phyloP scores from a whole-genome alignment of 805 yeast genomes.

The Monosporozyma unispora region DNA sequence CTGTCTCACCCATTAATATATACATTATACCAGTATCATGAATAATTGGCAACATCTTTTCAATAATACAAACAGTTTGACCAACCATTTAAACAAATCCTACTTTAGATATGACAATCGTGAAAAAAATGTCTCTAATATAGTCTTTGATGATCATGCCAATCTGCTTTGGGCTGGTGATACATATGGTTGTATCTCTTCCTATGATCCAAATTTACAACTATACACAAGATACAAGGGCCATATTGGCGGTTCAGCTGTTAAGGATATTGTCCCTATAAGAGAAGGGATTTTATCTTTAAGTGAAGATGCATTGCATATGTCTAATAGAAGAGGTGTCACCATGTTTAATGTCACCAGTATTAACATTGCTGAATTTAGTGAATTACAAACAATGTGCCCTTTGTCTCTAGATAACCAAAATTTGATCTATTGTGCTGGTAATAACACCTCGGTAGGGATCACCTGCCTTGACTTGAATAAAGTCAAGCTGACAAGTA shows the following conservation, averaged over 20 bases:
- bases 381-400: slow-evolving; percentile 35
- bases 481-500: slow-evolving; percentile 31
- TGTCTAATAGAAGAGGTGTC: slow-evolving; percentile 52
- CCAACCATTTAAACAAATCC: slow-evolving; percentile 27
- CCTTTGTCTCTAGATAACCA: slow-evolving; percentile 33
- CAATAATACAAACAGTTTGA: slow-evolving; percentile 23
- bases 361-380: slow-evolving; percentile 27
- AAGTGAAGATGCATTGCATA: slow-evolving; percentile 41
- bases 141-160: slow-evolving; percentile 58
- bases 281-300: slow-evolving; percentile 52
- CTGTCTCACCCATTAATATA: neutral
- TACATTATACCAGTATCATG: slow-evolving; percentile 11
- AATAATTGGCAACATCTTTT: slow-evolving; percentile 31
- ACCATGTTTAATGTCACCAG: slow-evolving; percentile 29
- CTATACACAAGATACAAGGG: slow-evolving; percentile 53
- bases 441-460: slow-evolving; percentile 27
- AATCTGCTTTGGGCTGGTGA: slow-evolving; percentile 87
- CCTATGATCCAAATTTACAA: slow-evolving; percentile 39
- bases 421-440: slow-evolving; percentile 39
- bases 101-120: slow-evolving; percentile 26
- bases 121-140: slow-evolving; percentile 24
- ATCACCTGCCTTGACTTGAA: slow-evolving; percentile 37
- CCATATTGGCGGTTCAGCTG: slow-evolving; percentile 37
- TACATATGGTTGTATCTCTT: slow-evolving; percentile 39
- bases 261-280: slow-evolving; percentile 45